Evolutionary conservation across 2,329 filamentous ascomycete species (phyloP).

Genomic region (Apiospora koreana): DNA sequence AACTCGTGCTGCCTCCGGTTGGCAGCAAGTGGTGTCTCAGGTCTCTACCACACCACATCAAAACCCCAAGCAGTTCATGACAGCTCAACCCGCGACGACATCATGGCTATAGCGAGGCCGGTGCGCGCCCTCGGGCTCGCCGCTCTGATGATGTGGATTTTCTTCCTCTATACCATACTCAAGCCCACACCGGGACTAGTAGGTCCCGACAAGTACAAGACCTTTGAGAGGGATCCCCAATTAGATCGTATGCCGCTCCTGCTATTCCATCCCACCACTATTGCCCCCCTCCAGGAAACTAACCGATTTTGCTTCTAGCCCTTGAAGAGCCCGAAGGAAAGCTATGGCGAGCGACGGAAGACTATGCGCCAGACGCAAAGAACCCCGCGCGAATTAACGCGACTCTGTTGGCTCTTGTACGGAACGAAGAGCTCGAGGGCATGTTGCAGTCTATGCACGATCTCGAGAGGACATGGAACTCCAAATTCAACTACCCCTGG

Average conservation of each 20-base stretch:
- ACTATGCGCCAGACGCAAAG: constrained; percentile 75
- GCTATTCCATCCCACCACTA: neutral
- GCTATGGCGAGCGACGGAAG: constrained; percentile 71
- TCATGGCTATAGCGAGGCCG: constrained; percentile 83
- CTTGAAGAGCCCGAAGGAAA: constrained; percentile 81
- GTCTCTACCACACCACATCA: neutral
- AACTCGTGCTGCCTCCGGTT: neutral
- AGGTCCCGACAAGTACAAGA: constrained; percentile 40
- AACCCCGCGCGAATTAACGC: constrained; percentile 88
- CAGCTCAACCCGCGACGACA: constrained; percentile 31
- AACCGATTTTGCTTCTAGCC: constrained; percentile 49
- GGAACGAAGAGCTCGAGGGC: constrained; percentile 83
- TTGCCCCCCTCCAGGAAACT: neutral
- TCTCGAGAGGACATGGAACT: constrained; percentile 92
- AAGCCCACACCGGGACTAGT: constrained; percentile 47
- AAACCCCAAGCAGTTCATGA: constrained; percentile 25
- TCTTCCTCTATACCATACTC: constrained; percentile 77
- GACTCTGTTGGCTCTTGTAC: constrained; percentile 86
- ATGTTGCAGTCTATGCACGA: constrained; percentile 89
- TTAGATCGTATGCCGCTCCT: constrained; percentile 68
- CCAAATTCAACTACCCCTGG: constrained; percentile 99
- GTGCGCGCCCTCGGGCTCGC: constrained; percentile 76
- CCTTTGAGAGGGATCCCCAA: constrained; percentile 74
- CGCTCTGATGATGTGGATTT: constrained; percentile 73
- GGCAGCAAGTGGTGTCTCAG: neutral